Percentiles rank a stretch among this genome's conserved stretches.
phyloP scores from a whole-genome alignment of 352 stramenopile genomes.

The Elongisporangium prolatum region DNA sequence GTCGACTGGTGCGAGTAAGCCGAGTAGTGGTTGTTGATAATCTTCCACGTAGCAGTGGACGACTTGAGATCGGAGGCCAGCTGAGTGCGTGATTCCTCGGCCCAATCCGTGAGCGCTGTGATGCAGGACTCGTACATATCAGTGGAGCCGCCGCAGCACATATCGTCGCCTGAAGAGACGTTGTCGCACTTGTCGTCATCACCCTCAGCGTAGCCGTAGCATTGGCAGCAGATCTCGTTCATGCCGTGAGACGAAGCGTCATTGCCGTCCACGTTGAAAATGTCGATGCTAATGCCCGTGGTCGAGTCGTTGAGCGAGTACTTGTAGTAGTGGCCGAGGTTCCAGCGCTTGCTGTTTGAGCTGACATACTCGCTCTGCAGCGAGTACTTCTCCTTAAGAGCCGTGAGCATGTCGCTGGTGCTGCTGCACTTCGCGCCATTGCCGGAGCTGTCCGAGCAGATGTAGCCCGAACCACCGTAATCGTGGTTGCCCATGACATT shows the following conservation, averaged over 20 bases:
- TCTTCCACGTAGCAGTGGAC: constrained; percentile 79
- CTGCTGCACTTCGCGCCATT: constrained; percentile 34
- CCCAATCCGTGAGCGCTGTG: constrained; percentile 58
- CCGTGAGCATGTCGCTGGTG: constrained; percentile 38
- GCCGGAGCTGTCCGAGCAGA: constrained; percentile 46
- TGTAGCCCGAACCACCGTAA: constrained; percentile 67
- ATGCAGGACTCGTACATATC: constrained; percentile 59
- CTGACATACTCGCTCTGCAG: constrained; percentile 64
- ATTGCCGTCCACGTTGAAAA: constrained; percentile 73
- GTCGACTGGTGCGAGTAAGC: constrained; percentile 71
- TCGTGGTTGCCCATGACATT: constrained; percentile 82
- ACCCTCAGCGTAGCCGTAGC: constrained; percentile 64
- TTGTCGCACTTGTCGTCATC: constrained; percentile 50
- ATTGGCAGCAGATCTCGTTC: constrained; percentile 79
- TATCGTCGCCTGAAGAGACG: constrained; percentile 35
- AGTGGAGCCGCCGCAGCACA: constrained; percentile 50
- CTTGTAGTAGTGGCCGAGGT: constrained; percentile 71
- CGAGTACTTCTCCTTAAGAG: constrained; percentile 52
- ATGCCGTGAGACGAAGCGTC: constrained; percentile 58
- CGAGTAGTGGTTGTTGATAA: constrained; percentile 83
- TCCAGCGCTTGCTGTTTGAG: constrained; percentile 67
- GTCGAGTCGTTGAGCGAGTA: constrained; percentile 37
- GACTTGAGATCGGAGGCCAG: constrained; percentile 38
- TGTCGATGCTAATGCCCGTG: constrained; percentile 51
- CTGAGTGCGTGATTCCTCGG: constrained; percentile 62